phyloP scores from a whole-genome alignment of 305 asterid species.

The Lippia alba region DNA sequence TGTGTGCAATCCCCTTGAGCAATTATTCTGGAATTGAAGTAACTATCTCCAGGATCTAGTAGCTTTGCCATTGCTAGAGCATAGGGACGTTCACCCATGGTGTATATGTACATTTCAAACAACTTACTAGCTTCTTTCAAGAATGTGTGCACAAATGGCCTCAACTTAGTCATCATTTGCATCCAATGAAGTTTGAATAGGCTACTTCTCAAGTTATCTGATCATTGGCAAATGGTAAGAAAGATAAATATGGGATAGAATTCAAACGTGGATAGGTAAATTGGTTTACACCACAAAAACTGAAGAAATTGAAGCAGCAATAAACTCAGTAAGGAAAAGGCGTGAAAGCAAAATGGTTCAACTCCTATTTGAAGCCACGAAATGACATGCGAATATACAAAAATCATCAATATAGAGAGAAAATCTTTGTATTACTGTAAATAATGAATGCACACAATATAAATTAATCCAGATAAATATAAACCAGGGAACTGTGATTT shows the following conservation, averaged over 20 bases:
- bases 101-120: constrained; percentile 93
- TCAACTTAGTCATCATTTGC: constrained; percentile 91
- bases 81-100: constrained; percentile 95
- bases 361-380: background rate
- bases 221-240: constrained; percentile 28
- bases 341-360: background rate
- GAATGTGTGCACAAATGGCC: constrained; percentile 84
- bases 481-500: background rate
- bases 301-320: constrained; percentile 25
- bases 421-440: background rate
- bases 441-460: background rate
- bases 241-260: background rate
- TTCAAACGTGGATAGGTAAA: constrained; percentile 16
- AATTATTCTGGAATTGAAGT: constrained; percentile 82
- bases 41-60: constrained; percentile 75
- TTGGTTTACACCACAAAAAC: constrained; percentile 15
- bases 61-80: constrained; percentile 85
- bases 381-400: background rate
- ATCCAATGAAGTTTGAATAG: constrained; percentile 68
- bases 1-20: constrained; percentile 89
- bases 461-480: background rate
- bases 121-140: constrained; percentile 76
- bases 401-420: background rate
- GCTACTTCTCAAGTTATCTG: constrained; percentile 71
- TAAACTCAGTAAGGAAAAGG: background rate